Base-by-base conservation (phyloP, 2,329 filamentous ascomycete genomes). In the Amauroascus niger region DNA sequence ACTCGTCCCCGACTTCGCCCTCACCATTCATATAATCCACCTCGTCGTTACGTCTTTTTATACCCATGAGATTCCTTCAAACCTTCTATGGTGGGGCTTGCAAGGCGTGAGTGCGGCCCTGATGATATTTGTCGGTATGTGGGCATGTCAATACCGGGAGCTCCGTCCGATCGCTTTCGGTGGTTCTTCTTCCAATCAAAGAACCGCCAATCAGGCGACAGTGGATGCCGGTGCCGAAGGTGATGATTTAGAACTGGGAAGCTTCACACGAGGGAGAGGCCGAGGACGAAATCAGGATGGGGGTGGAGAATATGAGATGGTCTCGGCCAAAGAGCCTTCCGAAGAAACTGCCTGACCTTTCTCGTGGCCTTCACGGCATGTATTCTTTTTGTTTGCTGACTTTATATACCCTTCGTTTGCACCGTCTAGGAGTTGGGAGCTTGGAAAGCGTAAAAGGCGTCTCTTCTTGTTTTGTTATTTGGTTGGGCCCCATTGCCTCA, bases 141-240 rank as follows among this genome's bases (percentile, higher is more conserved):
- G 91, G 87, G 87, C 84, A 2, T 97, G 91, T 67, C 88, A 84
- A 64, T 94, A 89, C 76, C 79, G 91, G 57, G 93, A 98, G 71
- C 73, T 98, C 53, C 79, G 82, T 64, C 91, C 93, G 9, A 94
- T 97, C 62, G 84, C 81, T 55, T 96, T 97, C 65, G 88, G 88
- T 18, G 84, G 61, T 56, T 51, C 55, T 48, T 37, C 53, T 22
- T 51, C 59, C 52, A 49, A 57, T 56, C 16, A 58, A 52, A 26
- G 58, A 55, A 49, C n/a, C 1, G 50, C 47, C 30, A 76, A 0
- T 71, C 79, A 53, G 76, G 76, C 49, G 79, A 81, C 58, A 76
- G 76, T 50, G 14, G 47, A 52, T 0, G 75, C 70, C 0, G 79
- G 77, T 11, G 79, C 47, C 9, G 58, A 59, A 20, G 51, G 53